Base-by-base conservation (phyloP, 1,284 basidiomycete species). In the Apiotrichum veenhuisii region DNA sequence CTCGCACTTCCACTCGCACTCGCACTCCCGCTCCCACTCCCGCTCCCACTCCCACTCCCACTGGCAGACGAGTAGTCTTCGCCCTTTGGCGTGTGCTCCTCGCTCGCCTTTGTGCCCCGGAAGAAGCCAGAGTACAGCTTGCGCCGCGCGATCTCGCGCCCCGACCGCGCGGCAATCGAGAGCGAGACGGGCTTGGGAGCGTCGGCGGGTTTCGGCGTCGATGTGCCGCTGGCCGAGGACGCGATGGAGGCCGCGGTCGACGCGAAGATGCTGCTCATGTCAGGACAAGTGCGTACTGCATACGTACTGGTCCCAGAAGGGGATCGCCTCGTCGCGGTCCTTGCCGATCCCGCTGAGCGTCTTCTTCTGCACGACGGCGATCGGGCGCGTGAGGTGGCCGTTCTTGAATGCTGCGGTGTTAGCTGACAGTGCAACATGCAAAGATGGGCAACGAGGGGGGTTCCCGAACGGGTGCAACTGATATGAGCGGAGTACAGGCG, bases 271-370 rank as follows among this genome's bases (percentile, higher is more conserved):
- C 89, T 92, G 60, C 7, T 23, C 40, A 15, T 20, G 27, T 43
- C 12, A 55, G n/a, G 17, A 14, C 33, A 20, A n/a, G 9, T 18
- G 49, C 25, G 25, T 18, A n/a, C 20, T 15, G n/a, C n/a, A 37
- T 30, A 82, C 87, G 74, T 67, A 93, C 91, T 93, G 89, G 74
- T 96, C 91, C 91, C 91, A 96, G 83, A 95, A 96, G 47, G 90
- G 89, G 71, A 93, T 91, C 0, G 89, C 89, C 65, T 92, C 91
- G 71, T 94, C 91, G 61, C 91, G 82, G 74, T 95, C 91, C 73
- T 90, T 91, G 54, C 92, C 92, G 53, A 96, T 77, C 1, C 92
- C 92, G 18, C 83, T 78, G 22, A 94, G 80, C 5, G 82, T 88
- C 79, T 87, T 89, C 81, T 95, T 95, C 74, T 89, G 87, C 1